Evolutionary conservation across 2,329 filamentous ascomycete genomes (phyloP), one percentile per base, ranked within the genome.

Genomic region (Phaeophleospora eucalypticola): DNA sequence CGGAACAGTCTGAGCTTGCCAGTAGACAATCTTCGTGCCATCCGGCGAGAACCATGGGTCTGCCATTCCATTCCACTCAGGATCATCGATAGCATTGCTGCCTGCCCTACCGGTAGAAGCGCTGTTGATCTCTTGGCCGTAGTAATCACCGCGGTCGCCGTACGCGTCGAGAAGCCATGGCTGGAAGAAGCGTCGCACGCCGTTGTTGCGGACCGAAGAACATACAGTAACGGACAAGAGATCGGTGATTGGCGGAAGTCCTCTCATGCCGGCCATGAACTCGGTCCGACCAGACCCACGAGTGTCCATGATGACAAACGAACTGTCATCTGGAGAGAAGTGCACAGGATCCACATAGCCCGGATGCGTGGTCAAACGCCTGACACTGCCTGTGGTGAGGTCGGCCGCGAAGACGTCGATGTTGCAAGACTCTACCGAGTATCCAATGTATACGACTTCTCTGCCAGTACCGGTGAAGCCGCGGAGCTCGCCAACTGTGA

Each of bases 61-160:
- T 4, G 73, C 74, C 9, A 61, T 58, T 3, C 62, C 73, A 52
- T 76, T 76, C 74, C 74, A 76, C 19, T 73, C 64, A 0, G 72
- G 68, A 43, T 76, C 72, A 43, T 71, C 69, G n/a, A 71, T 48
- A 42, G 58, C 65, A 1, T 69, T 70, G 14, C 37, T 48, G 16
- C 51, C 48, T 9, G 38, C 33, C 2, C 12, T 14, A 17, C 48
- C 48, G 4, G 12, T 39, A 3, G 33, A 42, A 51, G 48, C 70
- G 0, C 55, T 64, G 37, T 76, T 76, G 45, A 75, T 52, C 44
- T 61, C 60, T 52, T 72, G 71, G 2, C 73, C 73, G 45, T 65
- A 72, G 52, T 76, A 76, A 0, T 57, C 43, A 1, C 62, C 71
- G 4, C 72, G 68, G 47, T 77, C 73, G 4, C 73, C 74, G 27